Percentiles rank a stretch among this genome's conserved stretches.
phyloP scores from a whole-genome alignment of 768 basidiomycete genomes.

The Amyloporia xantha region DNA sequence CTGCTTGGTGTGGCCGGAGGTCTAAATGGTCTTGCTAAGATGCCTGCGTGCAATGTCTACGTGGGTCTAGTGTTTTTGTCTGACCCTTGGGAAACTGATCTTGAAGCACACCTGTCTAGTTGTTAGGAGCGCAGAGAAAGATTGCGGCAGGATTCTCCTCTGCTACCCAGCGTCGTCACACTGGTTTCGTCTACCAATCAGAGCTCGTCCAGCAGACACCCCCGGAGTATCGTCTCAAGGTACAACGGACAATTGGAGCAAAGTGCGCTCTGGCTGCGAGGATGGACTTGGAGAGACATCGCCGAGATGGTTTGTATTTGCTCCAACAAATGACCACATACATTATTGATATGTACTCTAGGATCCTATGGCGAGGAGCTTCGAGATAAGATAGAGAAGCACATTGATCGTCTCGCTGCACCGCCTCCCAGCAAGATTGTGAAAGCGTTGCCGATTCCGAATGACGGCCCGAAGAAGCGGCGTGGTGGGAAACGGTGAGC shows the following conservation, averaged over 20 bases:
- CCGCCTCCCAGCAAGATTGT: conserved; percentile 91
- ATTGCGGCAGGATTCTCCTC: conserved; percentile 91
- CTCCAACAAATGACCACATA: no score
- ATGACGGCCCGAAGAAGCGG: conserved; percentile 93
- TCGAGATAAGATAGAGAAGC: conserved; percentile 86
- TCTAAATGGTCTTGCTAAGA: conserved; percentile 81
- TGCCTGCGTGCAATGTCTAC: conserved; percentile 94
- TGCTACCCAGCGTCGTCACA: conserved; percentile 81
- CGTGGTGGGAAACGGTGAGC: conserved; percentile 88
- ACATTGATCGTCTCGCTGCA: conserved; percentile 85
- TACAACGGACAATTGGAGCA: conserved; percentile 90
- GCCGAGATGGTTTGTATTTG: conserved; percentile 67
- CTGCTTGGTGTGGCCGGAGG: conserved; percentile 96
- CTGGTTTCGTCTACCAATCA: conserved; percentile 95
- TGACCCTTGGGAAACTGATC: not conserved
- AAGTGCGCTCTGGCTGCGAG: conserved; percentile 87
- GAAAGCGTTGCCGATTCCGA: conserved; percentile 91
- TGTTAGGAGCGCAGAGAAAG: conserved; percentile 91
- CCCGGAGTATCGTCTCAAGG: conserved; percentile 82
- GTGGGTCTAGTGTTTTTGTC: conserved; percentile 39
- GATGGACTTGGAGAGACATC: conserved; percentile 86
- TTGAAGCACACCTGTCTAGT: conserved; percentile 39
- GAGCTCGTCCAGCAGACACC: conserved; percentile 83
- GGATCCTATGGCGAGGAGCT: conserved; percentile 77
- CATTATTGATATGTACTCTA: no score